Conservation (phyloP, 306 rosid genomes). For the Castanopsis chinensis region DNA sequence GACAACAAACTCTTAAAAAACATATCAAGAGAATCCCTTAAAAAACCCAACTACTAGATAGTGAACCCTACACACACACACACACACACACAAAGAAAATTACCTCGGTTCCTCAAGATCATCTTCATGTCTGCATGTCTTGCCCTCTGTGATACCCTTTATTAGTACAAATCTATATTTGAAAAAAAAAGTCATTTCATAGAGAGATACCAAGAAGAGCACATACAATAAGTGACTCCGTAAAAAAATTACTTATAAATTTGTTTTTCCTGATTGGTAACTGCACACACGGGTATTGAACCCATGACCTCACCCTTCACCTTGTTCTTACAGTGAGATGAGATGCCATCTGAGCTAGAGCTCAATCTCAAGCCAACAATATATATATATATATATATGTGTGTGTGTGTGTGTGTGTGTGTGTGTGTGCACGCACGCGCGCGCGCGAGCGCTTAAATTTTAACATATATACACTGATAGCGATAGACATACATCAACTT, state of each 20-base stretch:
- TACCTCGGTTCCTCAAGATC: conserved; percentile 51
- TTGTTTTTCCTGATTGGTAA: background rate
- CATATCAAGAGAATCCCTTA: background rate
- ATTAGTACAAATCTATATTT: background rate
- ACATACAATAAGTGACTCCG: background rate
- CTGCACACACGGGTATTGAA: no score
- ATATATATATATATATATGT: no score
- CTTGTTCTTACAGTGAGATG: no score
- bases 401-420: rapidly evolving
- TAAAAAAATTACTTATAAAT: background rate
- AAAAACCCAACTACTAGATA: background rate
- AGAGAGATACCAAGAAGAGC: background rate
- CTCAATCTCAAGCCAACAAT: no score
- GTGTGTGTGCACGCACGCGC: no score
- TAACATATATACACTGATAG: background rate
- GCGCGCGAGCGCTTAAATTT: background rate
- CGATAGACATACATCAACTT: background rate
- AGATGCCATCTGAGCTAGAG: no score
- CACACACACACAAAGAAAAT: background rate
- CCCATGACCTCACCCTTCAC: no score
- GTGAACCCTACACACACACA: background rate
- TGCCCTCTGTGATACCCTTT: background rate
- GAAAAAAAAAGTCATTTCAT: background rate
- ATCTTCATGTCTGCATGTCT: conserved; percentile 48
- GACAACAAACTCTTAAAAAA: background rate